Conservation (phyloP, 345 rosid species). For the Firmiana major region DNA sequence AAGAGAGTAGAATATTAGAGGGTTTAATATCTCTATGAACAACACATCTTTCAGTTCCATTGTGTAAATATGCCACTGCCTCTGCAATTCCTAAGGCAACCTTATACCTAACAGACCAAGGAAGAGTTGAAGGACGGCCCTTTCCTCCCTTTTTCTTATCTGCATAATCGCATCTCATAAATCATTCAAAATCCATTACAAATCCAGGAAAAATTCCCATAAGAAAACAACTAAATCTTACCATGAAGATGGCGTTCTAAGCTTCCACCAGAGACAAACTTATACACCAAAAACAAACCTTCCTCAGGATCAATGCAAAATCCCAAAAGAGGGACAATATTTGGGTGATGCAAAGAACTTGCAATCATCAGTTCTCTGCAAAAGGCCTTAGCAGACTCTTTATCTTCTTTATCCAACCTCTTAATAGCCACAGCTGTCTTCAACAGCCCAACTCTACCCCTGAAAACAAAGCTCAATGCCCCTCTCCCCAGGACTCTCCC, state of each 20-base stretch:
- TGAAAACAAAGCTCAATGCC: conserved; percentile 84
- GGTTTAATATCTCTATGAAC: conserved; percentile 97
- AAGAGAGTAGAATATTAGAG: conserved; percentile 86
- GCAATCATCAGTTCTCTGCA: conserved; percentile 98
- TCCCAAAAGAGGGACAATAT: conserved; percentile 80
- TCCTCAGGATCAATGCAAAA: conserved; percentile 87
- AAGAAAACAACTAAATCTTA: conserved; percentile 22
- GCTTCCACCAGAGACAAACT: conserved; percentile 87
- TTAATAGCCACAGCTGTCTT: conserved; percentile 73
- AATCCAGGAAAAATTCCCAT: neutral
- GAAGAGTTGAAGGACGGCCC: conserved; percentile 32
- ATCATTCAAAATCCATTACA: conserved; percentile 16
- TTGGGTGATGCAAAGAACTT: conserved; percentile 68
- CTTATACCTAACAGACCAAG: conserved; percentile 79
- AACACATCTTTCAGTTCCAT: conserved; percentile 81
- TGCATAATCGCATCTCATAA: conserved; percentile 26
- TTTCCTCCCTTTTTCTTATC: conserved; percentile 60
- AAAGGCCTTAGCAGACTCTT: conserved; percentile 84
- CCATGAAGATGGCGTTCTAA: conserved; percentile 85
- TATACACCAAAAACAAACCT: conserved; percentile 89
- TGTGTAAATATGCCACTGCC: conserved; percentile 74
- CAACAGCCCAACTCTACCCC: conserved; percentile 78
- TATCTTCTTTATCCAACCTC: conserved; percentile 79
- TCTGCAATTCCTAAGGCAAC: conserved; percentile 80
- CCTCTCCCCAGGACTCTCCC: conserved; percentile 96